Base-by-base conservation (phyloP, 768 basidiomycete species). In the Leccinum variicolor region DNA sequence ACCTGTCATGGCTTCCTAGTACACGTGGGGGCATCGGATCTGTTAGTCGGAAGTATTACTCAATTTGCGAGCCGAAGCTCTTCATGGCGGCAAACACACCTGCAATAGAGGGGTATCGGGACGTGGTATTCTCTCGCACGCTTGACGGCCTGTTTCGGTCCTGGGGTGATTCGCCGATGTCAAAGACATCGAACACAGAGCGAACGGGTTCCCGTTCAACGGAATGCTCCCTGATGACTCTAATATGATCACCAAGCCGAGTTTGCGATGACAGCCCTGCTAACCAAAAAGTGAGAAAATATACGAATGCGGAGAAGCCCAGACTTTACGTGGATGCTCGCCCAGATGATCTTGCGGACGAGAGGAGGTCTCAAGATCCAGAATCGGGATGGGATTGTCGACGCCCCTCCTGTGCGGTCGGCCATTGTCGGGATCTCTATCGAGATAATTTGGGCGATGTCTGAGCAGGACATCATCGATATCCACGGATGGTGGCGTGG, bases 101-200 rank as follows among this genome's bases (percentile, higher is more conserved):
- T 51, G 47, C 14, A n/a, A 56, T 52, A 19, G 61, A 52, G 3
- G 63, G 13, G 51, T 60, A 59, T 31, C 63, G 56, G 17, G 60
- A 48, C 9, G 56, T 17, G 10, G 19, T 36, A 47, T 55, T 48
- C 46, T 62, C 63, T 56, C 61, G 57, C 13, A 47, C 46, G 14
- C 60, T 34, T 0, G 60, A 58, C 26, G 55, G 57, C 50, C 69
- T 60, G 28, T 48, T 59, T 46, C 56, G 53, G 14, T 65, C 62
- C n/a, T 61, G 66, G 23, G 63, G 50, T 10, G 64, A 58, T 23
- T 67, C 67, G 3, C 52, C 57, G 9, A 72, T 60, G 29, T 66
- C 61, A 52, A 72, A 71, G 50, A 73, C 62, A 51, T 71, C 67
- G 23, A 71, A 73, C 2, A 71, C 65, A 19, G 69, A 67, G 3